Base-by-base conservation (phyloP, 805 yeast species). In the Monosporozyma servazzii region DNA sequence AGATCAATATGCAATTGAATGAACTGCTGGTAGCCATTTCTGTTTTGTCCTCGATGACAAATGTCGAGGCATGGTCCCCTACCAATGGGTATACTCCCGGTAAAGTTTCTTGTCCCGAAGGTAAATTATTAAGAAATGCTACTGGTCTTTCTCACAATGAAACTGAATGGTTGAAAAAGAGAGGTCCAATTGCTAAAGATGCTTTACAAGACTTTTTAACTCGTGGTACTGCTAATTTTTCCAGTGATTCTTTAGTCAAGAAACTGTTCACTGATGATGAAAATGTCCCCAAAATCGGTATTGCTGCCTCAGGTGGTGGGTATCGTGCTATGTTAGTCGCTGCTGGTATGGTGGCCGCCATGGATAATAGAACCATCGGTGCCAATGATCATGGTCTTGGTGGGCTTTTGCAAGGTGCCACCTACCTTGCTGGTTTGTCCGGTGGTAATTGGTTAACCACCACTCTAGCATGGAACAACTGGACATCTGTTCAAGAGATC, bases 371-470 rank as follows among this genome's bases (percentile, higher is more conserved):
- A 57, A 82, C 93, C 2, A 67, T 60, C 10, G 77, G 75, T 51
- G 75, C 81, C 15, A 72, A 80, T 3, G 70, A 69, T 25, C 71
- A 74, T 4, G 84, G 86, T 15, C 65, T 88, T 40, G 90, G 91
- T 36, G 95, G 96, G 3, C 67, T 88, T 21, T 68, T 88, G 37
- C 88, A 85, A 59, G 70, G 85, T 6, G 63, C 88, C 1, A 78
- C 86, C 11, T 88, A 89, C 62, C 65, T 88, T 4, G 70, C 87
- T 7, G 95, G 91, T 7, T 74, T 88, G 33, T 82, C 90, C 13
- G 96, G 96, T 31, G 96, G 96, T 30, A 77, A 86, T 15, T 88
- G 96, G 95, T 71, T 86, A 47, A 72, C 87, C 29, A 83, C 86
- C 1, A 76, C 91, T 10, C 67, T 88, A 33, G 80, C 78, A 0